phyloP scores from a whole-genome alignment of 768 basidiomycete species.

The Suillus placidus region DNA sequence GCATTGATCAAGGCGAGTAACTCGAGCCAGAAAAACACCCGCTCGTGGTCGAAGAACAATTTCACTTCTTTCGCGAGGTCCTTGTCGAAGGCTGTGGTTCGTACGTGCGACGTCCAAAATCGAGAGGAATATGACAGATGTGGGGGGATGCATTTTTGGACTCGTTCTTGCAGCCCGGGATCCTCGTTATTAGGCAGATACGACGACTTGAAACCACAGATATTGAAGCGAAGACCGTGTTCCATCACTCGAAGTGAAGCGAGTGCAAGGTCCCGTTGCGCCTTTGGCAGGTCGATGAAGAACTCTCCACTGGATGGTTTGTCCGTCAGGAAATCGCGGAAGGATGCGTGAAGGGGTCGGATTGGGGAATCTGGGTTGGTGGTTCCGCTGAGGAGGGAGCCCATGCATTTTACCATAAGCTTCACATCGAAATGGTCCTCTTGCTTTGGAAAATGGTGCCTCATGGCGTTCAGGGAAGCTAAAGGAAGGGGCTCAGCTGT shows the following conservation, averaged over 20 bases:
- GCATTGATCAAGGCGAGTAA: not conserved
- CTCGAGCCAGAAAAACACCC: slow-evolving; percentile 14
- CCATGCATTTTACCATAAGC: slow-evolving; percentile 8
- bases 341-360: slow-evolving; percentile 29
- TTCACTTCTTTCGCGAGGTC: not conserved
- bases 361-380: slow-evolving; percentile 6
- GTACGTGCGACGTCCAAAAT: slow-evolving; percentile 16
- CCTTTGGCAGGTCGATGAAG: slow-evolving; percentile 13
- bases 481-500: slow-evolving; percentile 10
- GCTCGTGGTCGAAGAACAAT: slow-evolving; percentile 8
- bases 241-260: slow-evolving; percentile 33
- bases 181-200: slow-evolving; percentile 31
- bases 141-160: slow-evolving; percentile 1
- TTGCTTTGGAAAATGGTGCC: not conserved
- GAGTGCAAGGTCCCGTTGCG: slow-evolving; percentile 23
- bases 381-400: slow-evolving; percentile 14
- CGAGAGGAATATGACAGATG: slow-evolving; percentile 15
- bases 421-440: not conserved
- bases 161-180: not conserved
- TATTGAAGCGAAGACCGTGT: slow-evolving; percentile 36
- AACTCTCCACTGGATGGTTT: slow-evolving; percentile 15
- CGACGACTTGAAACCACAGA: slow-evolving; percentile 35
- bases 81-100: not conserved
- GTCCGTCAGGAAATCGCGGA: slow-evolving; percentile 28
- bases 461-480: slow-evolving; percentile 1